Base-by-base conservation (phyloP, 1,284 basidiomycete species). In the Cutaneotrichosporon cutaneum region DNA sequence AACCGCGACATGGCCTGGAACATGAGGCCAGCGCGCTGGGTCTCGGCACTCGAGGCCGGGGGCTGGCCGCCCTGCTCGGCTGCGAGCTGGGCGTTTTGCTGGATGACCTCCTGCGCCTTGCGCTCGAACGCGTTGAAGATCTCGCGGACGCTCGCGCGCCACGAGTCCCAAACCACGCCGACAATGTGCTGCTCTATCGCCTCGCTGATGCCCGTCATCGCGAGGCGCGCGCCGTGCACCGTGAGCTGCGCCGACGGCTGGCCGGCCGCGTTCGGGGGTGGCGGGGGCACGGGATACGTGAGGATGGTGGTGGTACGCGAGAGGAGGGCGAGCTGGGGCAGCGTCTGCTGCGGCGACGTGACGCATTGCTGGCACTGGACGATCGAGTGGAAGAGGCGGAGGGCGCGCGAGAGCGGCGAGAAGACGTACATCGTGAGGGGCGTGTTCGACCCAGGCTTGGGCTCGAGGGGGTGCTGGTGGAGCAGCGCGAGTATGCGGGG, bases 161-260 rank as follows among this genome's bases (percentile, higher is more conserved):
- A 80, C 8, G 69, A 72, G 54, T 78, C 78, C 78, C 78, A 80
- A 5, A 79, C 70, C 10, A 80, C 74, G 8, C 75, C 76, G 39
- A 80, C 74, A 48, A 80, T 80, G 63, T 80, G 78, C 44, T 72
- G 70, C 58, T 80, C 78, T 47, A 80, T 78, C 35, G 77, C 77
- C 54, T 78, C 76, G 10, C 71, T 72, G 36, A 80, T 64, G 16
- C 77, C 78, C 9, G 78, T 80, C 8, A 75, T 74, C 1, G 72
- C 68, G 8, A 78, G 60, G 27, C 73, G 61, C 1, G 77, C 78
- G 26, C 77, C 77, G 58, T 78, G 77, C 18, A 80, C 69, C 10
- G 69, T 71, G 30, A 80, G 72, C 52, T 76, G 76, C 2, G 75
- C 72, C 13, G 75, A 70, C 6, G 70, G 63, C 57, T 70, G 67